phyloP scores from a whole-genome alignment of 192 early-diverging fungal genomes.

The Coemansia sp. region DNA sequence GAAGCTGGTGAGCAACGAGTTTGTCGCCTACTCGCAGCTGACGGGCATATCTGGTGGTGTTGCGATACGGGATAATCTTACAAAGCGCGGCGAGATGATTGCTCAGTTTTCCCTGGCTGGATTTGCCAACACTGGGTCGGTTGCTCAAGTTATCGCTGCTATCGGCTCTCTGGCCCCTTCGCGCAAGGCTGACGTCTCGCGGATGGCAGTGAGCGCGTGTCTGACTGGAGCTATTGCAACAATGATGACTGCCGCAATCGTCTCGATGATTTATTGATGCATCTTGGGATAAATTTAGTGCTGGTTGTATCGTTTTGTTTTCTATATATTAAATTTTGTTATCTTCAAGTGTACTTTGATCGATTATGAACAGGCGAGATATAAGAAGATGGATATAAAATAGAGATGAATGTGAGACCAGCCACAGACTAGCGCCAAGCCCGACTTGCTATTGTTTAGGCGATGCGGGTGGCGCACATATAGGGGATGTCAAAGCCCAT shows the following conservation, averaged over 20 bases:
- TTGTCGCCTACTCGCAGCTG: slow-evolving; percentile 68
- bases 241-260: slow-evolving; percentile 80
- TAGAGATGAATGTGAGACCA: too few species aligned
- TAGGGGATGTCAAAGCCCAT: neutral
- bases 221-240: slow-evolving; percentile 77
- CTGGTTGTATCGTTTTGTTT: neutral
- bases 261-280: slow-evolving; percentile 63
- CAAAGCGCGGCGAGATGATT: slow-evolving; percentile 56
- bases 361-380: too few species aligned
- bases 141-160: slow-evolving; percentile 81
- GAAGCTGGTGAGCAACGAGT: slow-evolving; percentile 86
- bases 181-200: slow-evolving; percentile 70
- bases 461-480: neutral
- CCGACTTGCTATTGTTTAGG: neutral
- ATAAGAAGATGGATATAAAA: too few species aligned
- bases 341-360: neutral
- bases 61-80: slow-evolving; percentile 40
- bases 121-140: slow-evolving; percentile 83
- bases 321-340: neutral
- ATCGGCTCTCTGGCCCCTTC: slow-evolving; percentile 77
- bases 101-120: slow-evolving; percentile 78
- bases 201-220: slow-evolving; percentile 75
- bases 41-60: slow-evolving; percentile 20
- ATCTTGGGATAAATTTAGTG: neutral
- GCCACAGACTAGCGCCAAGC: slow-evolving; percentile 10